Conservation (phyloP, 495 filamentous ascomycete species). For the Xylaria bambusicola region DNA sequence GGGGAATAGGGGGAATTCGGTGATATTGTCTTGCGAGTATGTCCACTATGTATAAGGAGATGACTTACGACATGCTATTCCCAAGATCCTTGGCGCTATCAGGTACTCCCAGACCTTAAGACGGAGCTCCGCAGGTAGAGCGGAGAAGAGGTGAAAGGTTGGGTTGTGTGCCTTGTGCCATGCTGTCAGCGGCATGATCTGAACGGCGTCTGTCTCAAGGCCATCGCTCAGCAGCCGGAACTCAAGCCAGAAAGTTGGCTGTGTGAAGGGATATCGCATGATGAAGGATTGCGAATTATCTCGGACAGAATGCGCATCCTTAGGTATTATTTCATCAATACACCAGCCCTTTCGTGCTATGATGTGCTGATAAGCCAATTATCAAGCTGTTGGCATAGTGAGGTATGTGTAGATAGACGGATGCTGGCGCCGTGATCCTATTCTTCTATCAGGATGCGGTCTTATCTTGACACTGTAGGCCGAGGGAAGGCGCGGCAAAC, state of each 20-base stretch:
- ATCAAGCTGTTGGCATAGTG: too few species aligned
- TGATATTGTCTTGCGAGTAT: too few species aligned
- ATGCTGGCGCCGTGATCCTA: too few species aligned
- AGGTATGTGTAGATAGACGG: too few species aligned
- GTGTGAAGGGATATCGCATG: neutral
- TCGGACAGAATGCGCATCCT: too few species aligned
- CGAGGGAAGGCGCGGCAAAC: too few species aligned
- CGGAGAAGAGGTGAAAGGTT: constrained; percentile 39
- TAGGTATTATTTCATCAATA: too few species aligned
- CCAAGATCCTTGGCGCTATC: constrained; percentile 42
- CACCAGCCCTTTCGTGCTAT: too few species aligned
- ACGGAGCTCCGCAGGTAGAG: constrained; percentile 49
- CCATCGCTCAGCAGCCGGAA: constrained; percentile 43
- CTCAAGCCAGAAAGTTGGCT: constrained; percentile 36
- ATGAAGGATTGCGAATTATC: too few species aligned
- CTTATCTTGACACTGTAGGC: neutral
- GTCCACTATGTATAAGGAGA: neutral
- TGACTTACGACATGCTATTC: constrained; percentile 31
- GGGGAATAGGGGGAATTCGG: neutral
- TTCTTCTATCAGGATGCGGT: neutral
- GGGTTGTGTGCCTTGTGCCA: constrained; percentile 17
- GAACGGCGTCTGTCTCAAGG: constrained; percentile 23
- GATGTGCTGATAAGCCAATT: too few species aligned
- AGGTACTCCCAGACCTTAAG: constrained; percentile 47
- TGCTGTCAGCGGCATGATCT: constrained; percentile 18